A percentile compares a stretch with the other conserved stretches of the same genome.
Evolutionary conservation across 2,329 filamentous ascomycete species (phyloP).

Genomic region (Orbilia javanica): DNA sequence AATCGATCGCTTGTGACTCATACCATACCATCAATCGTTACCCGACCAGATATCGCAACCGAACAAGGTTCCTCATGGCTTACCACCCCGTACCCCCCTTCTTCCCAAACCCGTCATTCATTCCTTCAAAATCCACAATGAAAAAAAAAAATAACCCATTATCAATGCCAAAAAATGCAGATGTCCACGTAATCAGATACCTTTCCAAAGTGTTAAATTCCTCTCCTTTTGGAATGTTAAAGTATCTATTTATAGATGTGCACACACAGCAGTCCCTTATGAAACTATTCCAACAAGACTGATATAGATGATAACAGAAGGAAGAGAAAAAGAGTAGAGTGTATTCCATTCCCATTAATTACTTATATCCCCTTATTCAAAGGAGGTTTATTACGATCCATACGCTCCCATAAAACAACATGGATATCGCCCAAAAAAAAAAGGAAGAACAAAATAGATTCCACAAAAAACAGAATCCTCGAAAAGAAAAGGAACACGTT

Average conservation of each 20-base stretch:
- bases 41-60: too few species aligned
- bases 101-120: too few species aligned
- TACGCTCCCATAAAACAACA: background rate
- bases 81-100: background rate
- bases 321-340: constrained; percentile 3
- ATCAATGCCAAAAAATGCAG: too few species aligned
- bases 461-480: background rate
- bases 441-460: background rate
- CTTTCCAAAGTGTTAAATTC: too few species aligned
- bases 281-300: too few species aligned
- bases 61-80: background rate
- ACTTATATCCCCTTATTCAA: background rate
- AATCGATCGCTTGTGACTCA: background rate
- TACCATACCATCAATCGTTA: background rate
- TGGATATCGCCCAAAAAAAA: background rate
- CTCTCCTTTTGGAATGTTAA: too few species aligned
- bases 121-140: too few species aligned
- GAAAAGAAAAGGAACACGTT: background rate
- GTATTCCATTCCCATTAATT: background rate
- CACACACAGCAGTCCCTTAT: too few species aligned
- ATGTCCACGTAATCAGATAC: too few species aligned
- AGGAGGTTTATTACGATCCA: background rate
- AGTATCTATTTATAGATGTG: too few species aligned
- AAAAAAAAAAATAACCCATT: too few species aligned
- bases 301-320: background rate